Conservation (phyloP, 805 yeast species). For the Hanseniaspora lachancei region DNA sequence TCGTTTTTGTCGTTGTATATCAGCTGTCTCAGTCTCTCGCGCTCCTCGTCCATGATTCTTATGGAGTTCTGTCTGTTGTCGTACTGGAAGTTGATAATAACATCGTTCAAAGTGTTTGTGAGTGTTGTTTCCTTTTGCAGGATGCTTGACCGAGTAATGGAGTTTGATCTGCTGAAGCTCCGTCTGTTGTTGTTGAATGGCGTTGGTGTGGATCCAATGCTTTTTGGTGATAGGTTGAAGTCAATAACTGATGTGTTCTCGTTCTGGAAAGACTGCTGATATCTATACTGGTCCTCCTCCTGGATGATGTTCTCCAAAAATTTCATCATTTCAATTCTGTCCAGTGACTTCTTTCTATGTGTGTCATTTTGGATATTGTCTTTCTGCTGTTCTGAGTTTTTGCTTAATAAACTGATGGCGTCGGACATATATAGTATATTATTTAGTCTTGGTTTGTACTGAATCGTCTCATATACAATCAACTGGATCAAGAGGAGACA, state of each 20-base stretch:
- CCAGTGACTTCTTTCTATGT: constrained; percentile 5
- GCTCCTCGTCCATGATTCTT: constrained; percentile 9
- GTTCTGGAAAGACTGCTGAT: constrained; percentile 5
- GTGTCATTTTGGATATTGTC: background rate
- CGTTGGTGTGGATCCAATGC: constrained; percentile 1
- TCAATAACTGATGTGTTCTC: background rate
- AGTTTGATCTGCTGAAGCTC: constrained; percentile 10
- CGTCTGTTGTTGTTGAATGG: constrained; percentile 9
- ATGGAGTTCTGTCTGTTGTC: constrained; percentile 6
- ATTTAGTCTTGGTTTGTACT: background rate
- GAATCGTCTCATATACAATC: background rate
- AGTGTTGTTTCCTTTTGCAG: background rate
- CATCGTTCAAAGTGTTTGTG: background rate
- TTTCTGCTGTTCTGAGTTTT: constrained; percentile 4
- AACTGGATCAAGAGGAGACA: background rate
- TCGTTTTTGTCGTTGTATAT: constrained; percentile 8
- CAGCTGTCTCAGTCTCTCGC: constrained; percentile 8
- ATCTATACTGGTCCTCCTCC: constrained; percentile 8
- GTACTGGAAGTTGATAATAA: constrained; percentile 10
- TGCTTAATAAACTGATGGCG: background rate
- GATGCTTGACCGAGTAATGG: background rate
- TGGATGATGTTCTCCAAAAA: constrained; percentile 7
- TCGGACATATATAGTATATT: background rate
- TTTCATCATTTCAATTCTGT: constrained; percentile 7
- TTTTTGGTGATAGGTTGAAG: background rate